Evolutionary conservation across 805 yeast genomes (phyloP).

Genomic region (Helenozyma rhizophorensis): DNA sequence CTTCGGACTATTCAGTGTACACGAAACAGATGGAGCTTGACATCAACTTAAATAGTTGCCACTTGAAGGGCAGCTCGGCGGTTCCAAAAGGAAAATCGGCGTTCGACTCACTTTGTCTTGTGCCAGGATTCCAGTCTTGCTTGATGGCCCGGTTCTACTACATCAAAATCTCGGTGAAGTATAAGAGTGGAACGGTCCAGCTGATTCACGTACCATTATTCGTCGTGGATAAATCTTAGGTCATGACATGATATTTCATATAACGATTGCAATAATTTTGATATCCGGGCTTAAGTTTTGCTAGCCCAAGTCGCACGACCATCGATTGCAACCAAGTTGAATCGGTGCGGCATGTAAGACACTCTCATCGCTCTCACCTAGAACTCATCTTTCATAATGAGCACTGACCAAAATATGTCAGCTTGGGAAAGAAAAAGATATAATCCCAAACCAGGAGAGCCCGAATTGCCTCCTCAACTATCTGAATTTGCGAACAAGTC

Average conservation of each 20-base stretch:
- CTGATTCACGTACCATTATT: slow-evolving; percentile 34
- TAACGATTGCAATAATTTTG: no score
- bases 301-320: no score
- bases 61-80: slow-evolving; percentile 23
- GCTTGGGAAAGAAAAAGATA: slow-evolving; percentile 42
- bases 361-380: no score
- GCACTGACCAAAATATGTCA: slow-evolving; percentile 22
- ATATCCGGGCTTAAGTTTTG: no score
- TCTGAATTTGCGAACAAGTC: slow-evolving; percentile 57
- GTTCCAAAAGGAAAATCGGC: slow-evolving; percentile 6
- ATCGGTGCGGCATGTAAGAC: no score
- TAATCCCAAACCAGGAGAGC: slow-evolving; percentile 53
- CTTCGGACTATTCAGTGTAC: slow-evolving; percentile 16
- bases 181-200: slow-evolving; percentile 27
- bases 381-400: no score
- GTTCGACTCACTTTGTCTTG: slow-evolving; percentile 30
- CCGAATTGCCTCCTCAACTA: slow-evolving; percentile 80
- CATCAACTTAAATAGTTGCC: slow-evolving; percentile 26
- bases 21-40: slow-evolving; percentile 26
- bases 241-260: no score
- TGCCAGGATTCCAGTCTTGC: slow-evolving; percentile 39
- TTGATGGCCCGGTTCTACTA: slow-evolving; percentile 33
- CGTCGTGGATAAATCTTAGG: no score
- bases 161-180: slow-evolving; percentile 25
- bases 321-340: no score